Base-by-base conservation (phyloP, 129 eudicot genomes). In the Deinandra increscens region DNA sequence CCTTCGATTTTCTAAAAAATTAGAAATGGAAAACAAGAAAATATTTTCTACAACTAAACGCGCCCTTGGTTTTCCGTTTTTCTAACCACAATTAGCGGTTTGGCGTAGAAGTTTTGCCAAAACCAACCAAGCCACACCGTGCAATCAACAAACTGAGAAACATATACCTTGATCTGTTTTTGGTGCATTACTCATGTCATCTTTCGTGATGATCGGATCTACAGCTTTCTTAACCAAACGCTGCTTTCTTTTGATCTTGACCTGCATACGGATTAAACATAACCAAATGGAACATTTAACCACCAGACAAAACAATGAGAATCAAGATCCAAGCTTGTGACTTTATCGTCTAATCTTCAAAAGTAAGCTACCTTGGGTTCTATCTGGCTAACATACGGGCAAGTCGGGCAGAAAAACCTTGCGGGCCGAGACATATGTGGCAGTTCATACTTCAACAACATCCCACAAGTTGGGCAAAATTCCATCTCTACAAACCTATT, bases 381-480 rank as follows among this genome's bases (percentile, higher is more conserved):
- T 6, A 91, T 79, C 51, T 75, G 73, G 60, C 81, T 75, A 13
- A 85, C 85, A 76, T 85, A 91, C 0, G 96, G 90, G 69, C 97
- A 91, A 0, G 91, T 79, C 0, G 88, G 93, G 68, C 94, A 88
- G 81, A 70, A 88, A 70, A 91, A 86, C 61, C 87, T 53, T 20
- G 88, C 88, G 50, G 85, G 82, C 9, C 58, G 78, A 51, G 71
- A 70, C 82, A 82, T 65, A 63, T 78, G 19, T 12, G 93, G 96
- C 84, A 89, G 17, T 69, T 88, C 90, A 67, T 81, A 91, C 54
- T 81, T 88, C 75, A 84, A 68, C 77, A 91, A 34, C 74, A 72
- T 87, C 55, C 82, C 92, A 75, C 93, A 88, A 55, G 83, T 74
- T 39, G 97, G 97, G 80, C 97, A 91, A 44, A 87, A 87, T 66